Conservation (phyloP, 306 rosid species). For the Vicia sativa region DNA sequence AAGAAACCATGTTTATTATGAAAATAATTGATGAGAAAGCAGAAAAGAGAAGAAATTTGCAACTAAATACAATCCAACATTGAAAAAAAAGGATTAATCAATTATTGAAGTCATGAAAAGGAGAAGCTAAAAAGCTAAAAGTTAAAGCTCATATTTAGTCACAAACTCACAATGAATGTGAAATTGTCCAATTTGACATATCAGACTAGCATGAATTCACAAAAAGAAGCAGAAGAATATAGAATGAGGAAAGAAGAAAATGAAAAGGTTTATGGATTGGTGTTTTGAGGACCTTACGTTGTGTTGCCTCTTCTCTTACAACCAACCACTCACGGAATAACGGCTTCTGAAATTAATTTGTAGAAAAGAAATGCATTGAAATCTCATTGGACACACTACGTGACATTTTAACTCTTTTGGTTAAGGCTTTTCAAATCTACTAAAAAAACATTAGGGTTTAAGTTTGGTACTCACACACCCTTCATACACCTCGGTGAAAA, state of each 20-base stretch:
- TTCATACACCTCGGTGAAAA: no score
- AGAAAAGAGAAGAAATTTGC: constrained; percentile 12
- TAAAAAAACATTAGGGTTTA: no score
- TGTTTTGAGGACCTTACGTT: neutral
- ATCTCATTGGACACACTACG: neutral
- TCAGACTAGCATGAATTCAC: constrained; percentile 25
- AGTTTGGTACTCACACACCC: no score
- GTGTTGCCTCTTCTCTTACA: neutral
- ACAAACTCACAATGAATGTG: constrained; percentile 21
- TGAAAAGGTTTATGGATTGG: constrained; percentile 15
- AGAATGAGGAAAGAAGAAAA: neutral
- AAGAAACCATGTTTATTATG: constrained; percentile 1
- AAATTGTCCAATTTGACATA: constrained; percentile 22
- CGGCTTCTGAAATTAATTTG: constrained; percentile 5
- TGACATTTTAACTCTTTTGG: no score
- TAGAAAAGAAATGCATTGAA: neutral
- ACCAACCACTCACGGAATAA: constrained; percentile 38
- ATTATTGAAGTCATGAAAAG: constrained; percentile 38
- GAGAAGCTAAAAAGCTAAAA: constrained; percentile 25
- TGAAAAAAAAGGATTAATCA: constrained; percentile 13
- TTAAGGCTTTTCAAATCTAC: no score
- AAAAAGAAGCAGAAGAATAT: constrained; percentile 2
- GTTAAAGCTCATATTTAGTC: constrained; percentile 1
- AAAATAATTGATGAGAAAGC: constrained; percentile 7
- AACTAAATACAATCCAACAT: neutral